Conservation (phyloP, 495 filamentous ascomycete species). For the Oleoguttula mirabilis region DNA sequence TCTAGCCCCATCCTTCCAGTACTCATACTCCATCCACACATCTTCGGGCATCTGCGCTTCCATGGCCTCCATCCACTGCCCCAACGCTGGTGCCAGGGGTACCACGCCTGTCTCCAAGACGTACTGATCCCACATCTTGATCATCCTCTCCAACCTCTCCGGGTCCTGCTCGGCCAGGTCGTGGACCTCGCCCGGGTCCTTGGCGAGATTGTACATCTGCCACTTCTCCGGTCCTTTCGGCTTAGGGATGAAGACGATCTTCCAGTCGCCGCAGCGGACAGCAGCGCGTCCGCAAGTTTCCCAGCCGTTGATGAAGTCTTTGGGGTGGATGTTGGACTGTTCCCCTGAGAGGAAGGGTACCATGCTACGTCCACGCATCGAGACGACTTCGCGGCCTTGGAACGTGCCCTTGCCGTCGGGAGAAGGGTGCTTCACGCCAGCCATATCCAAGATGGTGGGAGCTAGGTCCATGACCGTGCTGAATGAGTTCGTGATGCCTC, state of each 20-base stretch:
- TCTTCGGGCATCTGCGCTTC: slow-evolving; percentile 58
- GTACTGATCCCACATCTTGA: slow-evolving; percentile 47
- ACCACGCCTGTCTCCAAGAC: slow-evolving; percentile 50
- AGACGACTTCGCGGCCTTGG: slow-evolving; percentile 43
- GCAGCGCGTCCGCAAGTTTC: slow-evolving; percentile 30
- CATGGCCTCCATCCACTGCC: slow-evolving; percentile 42
- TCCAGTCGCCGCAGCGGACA: slow-evolving; percentile 25
- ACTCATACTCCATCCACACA: slow-evolving; percentile 59
- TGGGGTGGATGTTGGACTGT: slow-evolving; percentile 33
- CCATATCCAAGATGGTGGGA: slow-evolving; percentile 50
- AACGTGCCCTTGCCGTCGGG: slow-evolving; percentile 33
- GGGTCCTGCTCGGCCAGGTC: slow-evolving; percentile 25
- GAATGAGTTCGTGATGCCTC: slow-evolving; percentile 43
- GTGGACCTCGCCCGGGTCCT: slow-evolving; percentile 26
- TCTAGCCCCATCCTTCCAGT: slow-evolving; percentile 50
- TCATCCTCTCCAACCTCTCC: slow-evolving; percentile 22
- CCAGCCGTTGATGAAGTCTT: slow-evolving; percentile 32
- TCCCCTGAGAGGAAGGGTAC: slow-evolving; percentile 32
- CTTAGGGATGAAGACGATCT: slow-evolving; percentile 28
- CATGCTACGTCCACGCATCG: slow-evolving; percentile 45
- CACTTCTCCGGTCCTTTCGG: slow-evolving; percentile 27
- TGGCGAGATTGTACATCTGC: slow-evolving; percentile 27
- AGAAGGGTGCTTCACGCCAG: slow-evolving; percentile 46
- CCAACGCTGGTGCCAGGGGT: slow-evolving; percentile 29
- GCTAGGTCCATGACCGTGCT: slow-evolving; percentile 54